Conservation (phyloP, 2,329 filamentous ascomycete species). For the Calonectria naviculata region DNA sequence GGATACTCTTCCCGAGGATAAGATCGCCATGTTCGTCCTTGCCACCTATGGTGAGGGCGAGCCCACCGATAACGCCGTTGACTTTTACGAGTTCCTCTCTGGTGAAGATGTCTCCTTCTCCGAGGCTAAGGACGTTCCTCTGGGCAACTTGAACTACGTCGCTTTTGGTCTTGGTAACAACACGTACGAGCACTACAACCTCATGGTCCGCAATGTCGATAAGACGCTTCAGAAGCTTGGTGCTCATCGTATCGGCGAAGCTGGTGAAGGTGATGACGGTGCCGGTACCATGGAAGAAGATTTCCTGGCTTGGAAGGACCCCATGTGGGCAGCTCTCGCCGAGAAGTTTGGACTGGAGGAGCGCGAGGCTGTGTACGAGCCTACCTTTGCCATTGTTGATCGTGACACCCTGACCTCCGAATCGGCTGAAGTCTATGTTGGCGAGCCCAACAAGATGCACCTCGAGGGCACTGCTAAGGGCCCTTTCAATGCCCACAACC, state of each 20-base stretch:
- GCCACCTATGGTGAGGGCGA: conserved; percentile 99
- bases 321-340: conserved; percentile 92
- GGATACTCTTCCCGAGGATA: conserved; percentile 88
- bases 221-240: conserved; percentile 84
- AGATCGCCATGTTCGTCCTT: conserved; percentile 93
- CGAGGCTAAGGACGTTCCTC: conserved; percentile 76
- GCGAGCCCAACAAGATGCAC: conserved; percentile 96
- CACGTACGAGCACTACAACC: conserved; percentile 99
- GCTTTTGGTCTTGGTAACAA: conserved; percentile 98
- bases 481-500: conserved; percentile 96
- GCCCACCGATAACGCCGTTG: conserved; percentile 97
- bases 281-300: conserved; percentile 99
- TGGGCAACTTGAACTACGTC: conserved; percentile 90
- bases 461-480: conserved; percentile 86
- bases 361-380: conserved; percentile 95
- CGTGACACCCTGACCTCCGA: conserved; percentile 79
- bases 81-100: conserved; percentile 97
- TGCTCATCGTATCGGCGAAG: conserved; percentile 83
- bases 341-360: conserved; percentile 91
- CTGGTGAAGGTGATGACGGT: conserved; percentile 96
- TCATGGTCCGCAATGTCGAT: conserved; percentile 94
- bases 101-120: conserved; percentile 86
- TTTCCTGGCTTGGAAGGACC: conserved; percentile 98
- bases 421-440: conserved; percentile 87
- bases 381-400: conserved; percentile 86